Conservation (phyloP, 495 filamentous ascomycete genomes). For the Halenospora varia region DNA sequence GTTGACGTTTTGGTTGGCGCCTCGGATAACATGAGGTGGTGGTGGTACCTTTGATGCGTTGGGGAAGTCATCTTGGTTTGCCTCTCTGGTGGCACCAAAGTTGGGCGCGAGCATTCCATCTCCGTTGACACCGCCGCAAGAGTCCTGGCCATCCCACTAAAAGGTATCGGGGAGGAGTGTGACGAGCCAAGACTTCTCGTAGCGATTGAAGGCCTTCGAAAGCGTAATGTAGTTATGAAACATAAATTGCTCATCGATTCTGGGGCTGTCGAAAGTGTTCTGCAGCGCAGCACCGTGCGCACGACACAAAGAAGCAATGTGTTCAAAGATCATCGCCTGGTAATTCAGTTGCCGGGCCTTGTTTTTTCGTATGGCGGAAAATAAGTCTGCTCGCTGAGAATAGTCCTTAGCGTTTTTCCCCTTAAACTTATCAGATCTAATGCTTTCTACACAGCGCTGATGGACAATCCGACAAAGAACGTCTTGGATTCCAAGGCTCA, state of each 20-base stretch:
- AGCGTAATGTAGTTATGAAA: constrained; percentile 4
- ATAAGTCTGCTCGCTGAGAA: constrained; percentile 2
- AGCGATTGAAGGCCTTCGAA: constrained; percentile 1
- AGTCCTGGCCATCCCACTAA: constrained; percentile 5
- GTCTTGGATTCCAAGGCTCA: constrained; percentile 9
- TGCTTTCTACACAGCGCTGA: constrained; percentile 7
- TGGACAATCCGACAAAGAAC: neutral
- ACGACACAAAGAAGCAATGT: constrained; percentile 4
- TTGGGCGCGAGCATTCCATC: neutral
- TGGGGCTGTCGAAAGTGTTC: constrained; percentile 5
- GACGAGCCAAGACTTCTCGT: constrained; percentile 7
- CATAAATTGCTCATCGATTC: constrained; percentile 5
- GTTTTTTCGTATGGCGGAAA: constrained; percentile 9
- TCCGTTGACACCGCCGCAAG: neutral
- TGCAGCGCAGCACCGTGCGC: constrained; percentile 2
- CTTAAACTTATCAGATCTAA: constrained; percentile 3
- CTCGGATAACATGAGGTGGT: no score
- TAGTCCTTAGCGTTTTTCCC: constrained; percentile 1
- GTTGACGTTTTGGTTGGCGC: no score
- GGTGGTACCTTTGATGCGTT: no score
- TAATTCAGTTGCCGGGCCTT: constrained; percentile 8
- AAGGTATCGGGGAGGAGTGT: constrained; percentile 15
- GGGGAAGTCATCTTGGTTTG: neutral
- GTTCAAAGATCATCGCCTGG: constrained; percentile 5
- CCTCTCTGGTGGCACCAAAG: constrained; percentile 3